phyloP scores from a whole-genome alignment of 352 stramenopile genomes.

The Phytophthora tentaculata region DNA sequence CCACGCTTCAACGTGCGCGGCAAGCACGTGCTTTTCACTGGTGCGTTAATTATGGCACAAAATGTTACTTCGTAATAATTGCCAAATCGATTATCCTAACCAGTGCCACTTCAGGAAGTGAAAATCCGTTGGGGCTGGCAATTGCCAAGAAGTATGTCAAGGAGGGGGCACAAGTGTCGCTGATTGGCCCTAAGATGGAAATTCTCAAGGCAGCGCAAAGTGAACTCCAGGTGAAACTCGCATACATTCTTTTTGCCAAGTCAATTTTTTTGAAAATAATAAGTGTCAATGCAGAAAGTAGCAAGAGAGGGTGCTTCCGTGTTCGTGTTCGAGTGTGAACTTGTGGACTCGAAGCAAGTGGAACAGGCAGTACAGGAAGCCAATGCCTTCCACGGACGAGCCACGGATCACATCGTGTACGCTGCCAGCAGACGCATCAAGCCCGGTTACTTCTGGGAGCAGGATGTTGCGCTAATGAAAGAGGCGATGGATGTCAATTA shows the following conservation, averaged over 20 bases:
- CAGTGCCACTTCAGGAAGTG: constrained; percentile 33
- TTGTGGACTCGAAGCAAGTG: constrained; percentile 46
- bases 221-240: constrained; percentile 38
- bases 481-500: constrained; percentile 69
- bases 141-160: constrained; percentile 68
- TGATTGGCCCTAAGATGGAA: constrained; percentile 51
- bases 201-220: constrained; percentile 41
- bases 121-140: constrained; percentile 53
- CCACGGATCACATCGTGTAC: constrained; percentile 71
- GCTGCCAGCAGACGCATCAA: constrained; percentile 33
- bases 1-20: constrained; percentile 53
- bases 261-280: background rate
- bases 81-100: constrained; percentile 10
- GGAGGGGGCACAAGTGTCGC: constrained; percentile 57
- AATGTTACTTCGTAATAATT: too few species aligned
- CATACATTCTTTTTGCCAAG: background rate
- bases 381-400: constrained; percentile 60
- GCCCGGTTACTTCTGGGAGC: constrained; percentile 61
- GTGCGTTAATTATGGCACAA: constrained; percentile 16
- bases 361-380: constrained; percentile 50
- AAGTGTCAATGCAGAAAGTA: constrained; percentile 22
- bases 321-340: constrained; percentile 51
- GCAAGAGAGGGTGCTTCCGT: constrained; percentile 25
- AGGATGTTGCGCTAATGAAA: constrained; percentile 50
- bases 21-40: constrained; percentile 70